phyloP scores from a whole-genome alignment of 768 basidiomycete genomes.

The Trichaptum fuscoviolaceum region DNA sequence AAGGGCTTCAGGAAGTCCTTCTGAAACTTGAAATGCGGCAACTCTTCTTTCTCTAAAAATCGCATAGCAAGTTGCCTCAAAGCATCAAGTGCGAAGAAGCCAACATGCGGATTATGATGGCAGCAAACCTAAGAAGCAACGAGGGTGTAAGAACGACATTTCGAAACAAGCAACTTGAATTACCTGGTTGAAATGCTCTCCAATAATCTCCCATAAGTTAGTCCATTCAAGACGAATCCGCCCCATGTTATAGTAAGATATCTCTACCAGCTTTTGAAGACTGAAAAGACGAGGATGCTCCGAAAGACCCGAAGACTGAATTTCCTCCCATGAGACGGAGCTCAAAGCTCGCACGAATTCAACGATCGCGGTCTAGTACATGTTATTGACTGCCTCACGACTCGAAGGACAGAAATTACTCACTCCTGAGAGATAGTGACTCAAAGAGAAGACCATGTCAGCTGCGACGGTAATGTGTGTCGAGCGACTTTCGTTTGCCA shows the following conservation, averaged over 20 bases:
- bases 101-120: constrained; percentile 94
- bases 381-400: constrained; percentile 12
- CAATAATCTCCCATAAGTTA: constrained; percentile 94
- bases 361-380: constrained; percentile 81
- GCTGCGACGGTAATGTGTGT: constrained; percentile 98
- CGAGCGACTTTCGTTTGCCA: constrained; percentile 94
- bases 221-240: constrained; percentile 99
- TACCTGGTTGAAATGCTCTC: constrained; percentile 98
- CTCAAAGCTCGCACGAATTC: constrained; percentile 95
- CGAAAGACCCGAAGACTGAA: constrained; percentile 92
- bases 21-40: constrained; percentile 98
- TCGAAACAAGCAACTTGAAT: constrained; percentile 13
- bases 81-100: constrained; percentile 94
- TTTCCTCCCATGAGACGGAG: constrained; percentile 99
- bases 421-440: constrained; percentile 92
- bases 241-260: constrained; percentile 99
- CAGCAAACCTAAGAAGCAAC: constrained; percentile 77
- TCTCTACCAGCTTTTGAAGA: constrained; percentile 96
- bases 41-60: constrained; percentile 96
- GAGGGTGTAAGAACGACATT: constrained; percentile 12
- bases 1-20: constrained; percentile 99
- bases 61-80: constrained; percentile 96
- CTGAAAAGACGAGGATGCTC: constrained; percentile 95
- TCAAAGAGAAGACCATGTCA: constrained; percentile 98
- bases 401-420: constrained; percentile 24